phyloP scores from a whole-genome alignment of 345 rosid species.

The Diplotaxis tenuifolia region DNA sequence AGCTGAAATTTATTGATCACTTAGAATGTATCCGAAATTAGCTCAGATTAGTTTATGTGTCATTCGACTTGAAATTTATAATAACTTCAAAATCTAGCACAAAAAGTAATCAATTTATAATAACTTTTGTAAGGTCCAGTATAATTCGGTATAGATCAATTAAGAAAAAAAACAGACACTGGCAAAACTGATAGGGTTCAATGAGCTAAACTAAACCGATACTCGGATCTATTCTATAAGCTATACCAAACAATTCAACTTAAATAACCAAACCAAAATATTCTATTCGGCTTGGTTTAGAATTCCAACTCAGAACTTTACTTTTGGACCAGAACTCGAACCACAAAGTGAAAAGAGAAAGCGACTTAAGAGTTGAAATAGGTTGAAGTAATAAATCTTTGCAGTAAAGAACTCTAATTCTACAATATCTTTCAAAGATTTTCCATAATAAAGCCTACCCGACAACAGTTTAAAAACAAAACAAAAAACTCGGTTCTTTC shows the following conservation, averaged over 20 bases:
- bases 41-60: too few species aligned
- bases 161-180: too few species aligned
- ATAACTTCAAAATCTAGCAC: too few species aligned
- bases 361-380: conserved; percentile 8
- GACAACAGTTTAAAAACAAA: conserved; percentile 12
- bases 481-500: conserved; percentile 3
- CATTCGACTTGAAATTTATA: too few species aligned
- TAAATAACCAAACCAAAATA: neutral
- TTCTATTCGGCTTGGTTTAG: neutral
- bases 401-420: conserved; percentile 16
- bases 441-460: neutral
- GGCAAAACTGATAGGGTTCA: too few species aligned
- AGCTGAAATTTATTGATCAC: too few species aligned
- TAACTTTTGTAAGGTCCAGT: too few species aligned
- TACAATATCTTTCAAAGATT: neutral
- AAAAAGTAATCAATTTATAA: too few species aligned
- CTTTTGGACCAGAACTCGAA: conserved; percentile 5
- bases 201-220: too few species aligned
- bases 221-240: too few species aligned
- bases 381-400: conserved; percentile 17
- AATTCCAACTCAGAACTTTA: neutral
- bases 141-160: too few species aligned
- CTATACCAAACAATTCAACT: neutral
- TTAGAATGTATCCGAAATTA: too few species aligned
- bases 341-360: conserved; percentile 7